phyloP scores from a whole-genome alignment of 192 early-diverging fungal genomes.

The Rhizophagus clarus region DNA sequence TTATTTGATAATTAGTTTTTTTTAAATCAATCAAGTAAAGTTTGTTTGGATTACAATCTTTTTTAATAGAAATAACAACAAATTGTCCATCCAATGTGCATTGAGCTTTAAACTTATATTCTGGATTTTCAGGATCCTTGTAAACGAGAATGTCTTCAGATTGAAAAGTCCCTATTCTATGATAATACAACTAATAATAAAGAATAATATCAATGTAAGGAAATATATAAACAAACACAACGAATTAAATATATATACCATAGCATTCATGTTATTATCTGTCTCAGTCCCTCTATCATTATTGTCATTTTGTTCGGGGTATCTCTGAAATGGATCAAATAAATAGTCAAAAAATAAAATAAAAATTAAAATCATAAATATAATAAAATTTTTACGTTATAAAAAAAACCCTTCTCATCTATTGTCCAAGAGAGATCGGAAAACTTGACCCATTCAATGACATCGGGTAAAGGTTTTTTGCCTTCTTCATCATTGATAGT shows the following conservation, averaged over 20 bases:
- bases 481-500: constrained; percentile 35
- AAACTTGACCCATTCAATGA: constrained; percentile 61
- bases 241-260: constrained; percentile 23
- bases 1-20: constrained; percentile 26
- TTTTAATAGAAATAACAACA: constrained; percentile 50
- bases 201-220: neutral
- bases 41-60: constrained; percentile 52
- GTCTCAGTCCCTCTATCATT: constrained; percentile 64
- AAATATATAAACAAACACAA: neutral
- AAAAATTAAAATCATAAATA: neutral
- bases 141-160: constrained; percentile 60
- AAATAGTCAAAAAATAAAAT: neutral
- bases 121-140: constrained; percentile 52
- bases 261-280: constrained; percentile 47
- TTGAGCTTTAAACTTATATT: constrained; percentile 31
- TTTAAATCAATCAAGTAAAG: constrained; percentile 47
- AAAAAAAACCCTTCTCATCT: constrained; percentile 76
- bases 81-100: constrained; percentile 63
- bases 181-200: constrained; percentile 44
- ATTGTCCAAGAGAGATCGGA: constrained; percentile 57
- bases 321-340: constrained; percentile 35
- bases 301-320: constrained; percentile 42
- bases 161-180: constrained; percentile 62
- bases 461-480: constrained; percentile 42
- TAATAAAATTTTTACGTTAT: constrained; percentile 40